Conservation (phyloP, 768 basidiomycete species). For the Thelephora ganbajun region DNA sequence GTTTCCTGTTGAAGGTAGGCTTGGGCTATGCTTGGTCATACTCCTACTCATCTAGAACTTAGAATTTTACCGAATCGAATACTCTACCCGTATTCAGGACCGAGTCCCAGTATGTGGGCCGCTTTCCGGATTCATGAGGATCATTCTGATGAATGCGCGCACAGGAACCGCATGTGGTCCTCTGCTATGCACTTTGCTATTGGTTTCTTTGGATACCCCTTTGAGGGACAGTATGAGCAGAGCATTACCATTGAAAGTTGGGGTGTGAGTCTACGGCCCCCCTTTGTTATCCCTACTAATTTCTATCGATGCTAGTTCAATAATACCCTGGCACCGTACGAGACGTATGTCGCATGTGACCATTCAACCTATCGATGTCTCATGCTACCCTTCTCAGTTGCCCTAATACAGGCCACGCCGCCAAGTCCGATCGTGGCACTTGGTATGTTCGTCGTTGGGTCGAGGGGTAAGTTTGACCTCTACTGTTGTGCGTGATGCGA, state of each 20-base stretch:
- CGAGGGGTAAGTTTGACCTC: conserved; percentile 3
- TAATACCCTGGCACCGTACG: conserved; percentile 31
- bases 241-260: conserved; percentile 30
- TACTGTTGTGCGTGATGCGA: background rate
- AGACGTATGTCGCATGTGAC: conserved; percentile 2
- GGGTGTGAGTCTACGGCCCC: conserved; percentile 5
- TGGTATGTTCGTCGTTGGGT: conserved; percentile 21
- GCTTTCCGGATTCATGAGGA: background rate
- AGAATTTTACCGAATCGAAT: conserved; percentile 19
- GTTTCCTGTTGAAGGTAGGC: conserved; percentile 26
- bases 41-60: conserved; percentile 33
- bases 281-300: background rate
- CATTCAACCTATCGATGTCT: background rate
- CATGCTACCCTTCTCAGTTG: conserved; percentile 5
- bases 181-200: conserved; percentile 34
- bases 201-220: conserved; percentile 33
- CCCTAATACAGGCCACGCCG: conserved; percentile 17
- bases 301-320: conserved; percentile 18
- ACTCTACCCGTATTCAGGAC: conserved; percentile 35
- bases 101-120: conserved; percentile 22
- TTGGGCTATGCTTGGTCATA: conserved; percentile 28
- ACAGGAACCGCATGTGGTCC: conserved; percentile 18
- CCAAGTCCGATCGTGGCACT: conserved; percentile 12
- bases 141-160: background rate
- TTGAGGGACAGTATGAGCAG: conserved; percentile 28